Conservation (phyloP, 1,284 basidiomycete species). For the Marasmius tenuissimus region DNA sequence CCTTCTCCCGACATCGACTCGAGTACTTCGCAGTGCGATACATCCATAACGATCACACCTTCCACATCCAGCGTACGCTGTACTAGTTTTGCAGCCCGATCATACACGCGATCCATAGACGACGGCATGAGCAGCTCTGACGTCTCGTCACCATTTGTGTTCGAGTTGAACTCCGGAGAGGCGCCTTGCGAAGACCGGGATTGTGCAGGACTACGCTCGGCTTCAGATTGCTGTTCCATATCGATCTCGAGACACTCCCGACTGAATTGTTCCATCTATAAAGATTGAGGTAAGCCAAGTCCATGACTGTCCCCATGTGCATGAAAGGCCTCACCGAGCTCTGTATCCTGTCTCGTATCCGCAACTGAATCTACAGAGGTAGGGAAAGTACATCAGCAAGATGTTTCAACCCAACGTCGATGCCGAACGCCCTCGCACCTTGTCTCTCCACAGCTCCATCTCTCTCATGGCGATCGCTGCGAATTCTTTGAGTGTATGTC, state of each 20-base stretch:
- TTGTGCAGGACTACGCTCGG: neutral
- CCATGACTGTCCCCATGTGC: neutral
- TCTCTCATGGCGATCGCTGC: constrained; percentile 94
- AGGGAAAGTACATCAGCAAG: neutral
- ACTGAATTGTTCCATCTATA: constrained; percentile 90
- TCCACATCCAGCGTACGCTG: constrained; percentile 89
- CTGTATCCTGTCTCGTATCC: constrained; percentile 90
- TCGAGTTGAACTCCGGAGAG: neutral
- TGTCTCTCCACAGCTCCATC: constrained; percentile 93
- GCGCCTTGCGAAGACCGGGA: constrained; percentile 13
- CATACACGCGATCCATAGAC: constrained; percentile 87
- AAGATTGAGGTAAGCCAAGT: constrained; percentile 5
- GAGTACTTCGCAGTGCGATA: constrained; percentile 87
- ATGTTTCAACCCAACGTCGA: neutral
- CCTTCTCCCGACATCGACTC: constrained; percentile 73
- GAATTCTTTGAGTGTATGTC: constrained; percentile 94
- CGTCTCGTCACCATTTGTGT: neutral
- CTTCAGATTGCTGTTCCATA: constrained; percentile 36
- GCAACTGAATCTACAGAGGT: constrained; percentile 76
- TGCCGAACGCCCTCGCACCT: constrained; percentile 44
- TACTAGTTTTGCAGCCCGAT: constrained; percentile 85
- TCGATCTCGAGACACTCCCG: constrained; percentile 94
- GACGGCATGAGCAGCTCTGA: constrained; percentile 35
- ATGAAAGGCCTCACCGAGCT: constrained; percentile 57
- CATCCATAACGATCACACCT: constrained; percentile 89